Evolutionary conservation across 805 yeast genomes (phyloP).

Genomic region (Yarrowia porcina): DNA sequence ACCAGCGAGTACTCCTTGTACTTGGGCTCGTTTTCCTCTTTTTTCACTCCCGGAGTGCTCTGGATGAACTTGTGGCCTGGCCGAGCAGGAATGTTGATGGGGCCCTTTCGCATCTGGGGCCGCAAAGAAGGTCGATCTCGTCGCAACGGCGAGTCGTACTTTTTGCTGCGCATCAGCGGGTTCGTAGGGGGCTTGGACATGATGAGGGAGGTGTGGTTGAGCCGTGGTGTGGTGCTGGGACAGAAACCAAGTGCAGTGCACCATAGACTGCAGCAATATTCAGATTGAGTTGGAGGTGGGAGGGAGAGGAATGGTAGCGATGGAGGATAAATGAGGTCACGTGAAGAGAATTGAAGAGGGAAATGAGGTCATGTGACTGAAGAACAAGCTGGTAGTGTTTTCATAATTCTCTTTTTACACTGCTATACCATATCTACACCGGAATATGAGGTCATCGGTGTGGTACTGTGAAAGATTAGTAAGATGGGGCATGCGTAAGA

Average conservation of each 20-base stretch:
- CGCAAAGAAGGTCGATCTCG: conserved; percentile 24
- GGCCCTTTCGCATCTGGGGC: not conserved
- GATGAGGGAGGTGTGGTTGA: not conserved
- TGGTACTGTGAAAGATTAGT: too few species aligned
- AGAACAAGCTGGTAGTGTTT: too few species aligned
- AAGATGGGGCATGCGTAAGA: too few species aligned
- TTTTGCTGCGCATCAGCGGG: conserved; percentile 20
- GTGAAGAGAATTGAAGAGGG: too few species aligned
- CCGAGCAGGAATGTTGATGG: conserved; percentile 16
- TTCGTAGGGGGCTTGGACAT: conserved; percentile 21
- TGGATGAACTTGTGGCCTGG: conserved; percentile 9
- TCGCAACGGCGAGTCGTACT: conserved; percentile 24
- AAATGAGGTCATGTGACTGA: too few species aligned
- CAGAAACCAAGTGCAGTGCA: not conserved
- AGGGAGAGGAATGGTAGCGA: too few species aligned
- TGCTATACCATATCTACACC: too few species aligned
- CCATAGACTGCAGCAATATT: too few species aligned
- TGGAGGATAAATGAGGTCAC: too few species aligned
- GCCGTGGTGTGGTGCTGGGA: not conserved
- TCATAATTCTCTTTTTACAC: too few species aligned
- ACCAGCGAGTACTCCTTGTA: conserved; percentile 42
- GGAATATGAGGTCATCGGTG: too few species aligned
- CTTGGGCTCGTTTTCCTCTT: conserved; percentile 16
- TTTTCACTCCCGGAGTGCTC: not conserved
- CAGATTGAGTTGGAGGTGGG: not conserved